Evolutionary conservation across 2,329 filamentous ascomycete species (phyloP).

Genomic region (Aureobasidium lini): DNA sequence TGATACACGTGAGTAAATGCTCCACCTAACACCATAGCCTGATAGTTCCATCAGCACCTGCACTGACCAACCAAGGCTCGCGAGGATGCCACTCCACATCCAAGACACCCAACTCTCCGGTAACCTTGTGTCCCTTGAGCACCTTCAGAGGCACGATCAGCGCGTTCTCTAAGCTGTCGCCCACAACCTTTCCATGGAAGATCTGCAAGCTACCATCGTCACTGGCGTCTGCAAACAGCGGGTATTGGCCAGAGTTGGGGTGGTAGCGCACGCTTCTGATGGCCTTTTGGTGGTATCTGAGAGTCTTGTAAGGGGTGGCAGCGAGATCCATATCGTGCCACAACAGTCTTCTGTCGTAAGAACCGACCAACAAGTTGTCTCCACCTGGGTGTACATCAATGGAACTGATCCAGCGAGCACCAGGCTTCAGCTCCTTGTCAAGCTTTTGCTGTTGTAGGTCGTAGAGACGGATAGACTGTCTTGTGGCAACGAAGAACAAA

Average conservation of each 20-base stretch:
- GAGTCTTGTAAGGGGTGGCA: conserved; percentile 85
- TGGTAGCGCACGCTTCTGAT: conserved; percentile 88
- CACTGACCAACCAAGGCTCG: conserved; percentile 90
- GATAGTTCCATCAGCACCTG: conserved; percentile 87
- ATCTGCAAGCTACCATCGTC: conserved; percentile 93
- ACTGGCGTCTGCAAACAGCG: conserved; percentile 88
- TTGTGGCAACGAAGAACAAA: conserved; percentile 92
- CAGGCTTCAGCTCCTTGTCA: conserved; percentile 86
- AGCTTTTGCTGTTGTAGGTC: conserved; percentile 87
- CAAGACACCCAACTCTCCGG: conserved; percentile 79
- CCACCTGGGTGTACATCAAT: conserved; percentile 91
- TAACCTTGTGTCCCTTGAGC: conserved; percentile 80
- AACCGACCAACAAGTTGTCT: conserved; percentile 88
- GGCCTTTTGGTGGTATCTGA: conserved; percentile 88
- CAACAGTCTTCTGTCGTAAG: conserved; percentile 85
- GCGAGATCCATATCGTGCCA: conserved; percentile 97
- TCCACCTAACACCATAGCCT: conserved; percentile 62
- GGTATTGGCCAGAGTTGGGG: conserved; percentile 53
- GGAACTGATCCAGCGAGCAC: conserved; percentile 87
- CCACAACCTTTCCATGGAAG: conserved; percentile 93
- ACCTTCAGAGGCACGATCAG: conserved; percentile 96
- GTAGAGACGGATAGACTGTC: conserved; percentile 87
- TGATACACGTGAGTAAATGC: neutral
- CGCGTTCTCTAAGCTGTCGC: conserved; percentile 90
- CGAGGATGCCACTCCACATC: conserved; percentile 93